Conservation (phyloP, 2,329 filamentous ascomycete genomes). For the Aspergillus sojae region DNA sequence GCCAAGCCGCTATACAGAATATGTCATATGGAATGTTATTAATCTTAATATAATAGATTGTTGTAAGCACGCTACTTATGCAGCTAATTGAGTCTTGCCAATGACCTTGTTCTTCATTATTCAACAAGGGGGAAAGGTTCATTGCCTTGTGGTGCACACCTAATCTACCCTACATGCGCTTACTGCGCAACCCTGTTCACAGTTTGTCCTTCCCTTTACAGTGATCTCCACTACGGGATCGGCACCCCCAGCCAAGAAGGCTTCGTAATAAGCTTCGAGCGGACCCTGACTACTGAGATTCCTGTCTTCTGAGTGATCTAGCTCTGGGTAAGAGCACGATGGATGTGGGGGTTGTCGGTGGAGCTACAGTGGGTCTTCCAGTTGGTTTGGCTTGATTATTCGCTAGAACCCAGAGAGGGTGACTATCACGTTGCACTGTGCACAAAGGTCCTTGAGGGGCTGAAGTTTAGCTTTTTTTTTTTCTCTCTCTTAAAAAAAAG, state of each 20-base stretch:
- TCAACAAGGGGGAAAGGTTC: background rate
- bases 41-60: background rate
- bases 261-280: constrained; percentile 4
- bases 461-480: background rate
- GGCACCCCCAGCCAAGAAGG: background rate
- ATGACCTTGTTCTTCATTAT: background rate
- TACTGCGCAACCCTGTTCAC: background rate
- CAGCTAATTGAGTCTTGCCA: background rate
- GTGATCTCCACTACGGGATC: constrained; percentile 1
- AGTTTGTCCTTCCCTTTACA: background rate
- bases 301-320: background rate
- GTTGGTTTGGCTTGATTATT: background rate
- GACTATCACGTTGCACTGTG: background rate
- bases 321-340: background rate
- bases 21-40: background rate
- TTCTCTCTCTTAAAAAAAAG: background rate
- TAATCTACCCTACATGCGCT: background rate
- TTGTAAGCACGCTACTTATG: background rate
- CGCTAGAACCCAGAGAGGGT: background rate
- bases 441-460: background rate
- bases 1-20: background rate
- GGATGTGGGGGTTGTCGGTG: background rate
- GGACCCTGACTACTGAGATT: background rate
- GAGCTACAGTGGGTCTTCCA: background rate
- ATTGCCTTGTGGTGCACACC: background rate